Evolutionary conservation across 805 yeast genomes (phyloP).

Genomic region (Candida tibetensis): DNA sequence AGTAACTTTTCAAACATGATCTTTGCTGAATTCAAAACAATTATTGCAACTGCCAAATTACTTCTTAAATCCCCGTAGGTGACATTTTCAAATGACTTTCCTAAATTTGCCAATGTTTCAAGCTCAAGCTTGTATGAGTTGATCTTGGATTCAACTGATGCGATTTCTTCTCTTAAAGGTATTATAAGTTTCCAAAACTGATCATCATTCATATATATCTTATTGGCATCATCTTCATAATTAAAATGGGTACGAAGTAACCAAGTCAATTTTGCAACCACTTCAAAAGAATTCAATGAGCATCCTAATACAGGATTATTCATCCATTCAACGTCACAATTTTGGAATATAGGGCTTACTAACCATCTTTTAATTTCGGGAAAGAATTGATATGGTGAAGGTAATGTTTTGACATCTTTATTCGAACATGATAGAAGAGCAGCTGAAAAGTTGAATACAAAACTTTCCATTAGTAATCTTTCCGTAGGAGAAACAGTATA

Average conservation of each 20-base stretch:
- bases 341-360: constrained; percentile 31
- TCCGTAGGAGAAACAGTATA: constrained; percentile 21
- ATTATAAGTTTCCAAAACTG: constrained; percentile 10
- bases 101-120: constrained; percentile 1
- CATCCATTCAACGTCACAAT: constrained; percentile 40
- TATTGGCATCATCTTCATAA: constrained; percentile 3
- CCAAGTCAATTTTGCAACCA: constrained; percentile 38
- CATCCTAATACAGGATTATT: constrained; percentile 42
- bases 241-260: constrained; percentile 22
- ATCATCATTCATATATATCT: constrained; percentile 7
- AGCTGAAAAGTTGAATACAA: constrained; percentile 41
- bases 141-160: constrained; percentile 2
- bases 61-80: constrained; percentile 9
- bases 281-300: constrained; percentile 34
- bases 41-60: constrained; percentile 12
- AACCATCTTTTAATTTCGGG: constrained; percentile 25
- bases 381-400: constrained; percentile 43
- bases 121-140: constrained; percentile 5
- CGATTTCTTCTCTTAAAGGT: constrained; percentile 7
- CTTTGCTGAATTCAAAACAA: constrained; percentile 10
- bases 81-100: too few relatives aligned
- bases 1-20: constrained; percentile 11
- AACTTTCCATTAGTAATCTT: constrained; percentile 44
- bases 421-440: constrained; percentile 34
- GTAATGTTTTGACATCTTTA: constrained; percentile 25